phyloP scores from a whole-genome alignment of 2,329 filamentous ascomycete genomes.

The Sporothrix globosa region DNA sequence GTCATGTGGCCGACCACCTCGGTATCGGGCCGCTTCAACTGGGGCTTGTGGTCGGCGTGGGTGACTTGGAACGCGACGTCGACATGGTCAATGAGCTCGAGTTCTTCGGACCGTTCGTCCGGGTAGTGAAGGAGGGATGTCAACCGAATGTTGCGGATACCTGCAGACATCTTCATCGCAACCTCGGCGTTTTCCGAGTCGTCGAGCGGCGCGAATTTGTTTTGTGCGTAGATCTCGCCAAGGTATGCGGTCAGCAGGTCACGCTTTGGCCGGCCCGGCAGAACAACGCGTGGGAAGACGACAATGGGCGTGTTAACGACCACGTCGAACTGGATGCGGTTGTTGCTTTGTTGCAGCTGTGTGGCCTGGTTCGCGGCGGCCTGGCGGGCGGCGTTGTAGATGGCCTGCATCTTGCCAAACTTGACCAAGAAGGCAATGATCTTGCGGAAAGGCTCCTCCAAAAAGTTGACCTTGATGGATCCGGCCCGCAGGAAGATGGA shows the following conservation, averaged over 20 bases:
- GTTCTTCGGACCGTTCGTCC: constrained; percentile 72
- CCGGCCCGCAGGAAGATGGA: constrained; percentile 88
- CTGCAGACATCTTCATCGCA: constrained; percentile 86
- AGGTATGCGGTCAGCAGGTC: constrained; percentile 91
- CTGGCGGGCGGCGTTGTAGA: constrained; percentile 95
- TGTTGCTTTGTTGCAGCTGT: constrained; percentile 87
- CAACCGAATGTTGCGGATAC: constrained; percentile 87
- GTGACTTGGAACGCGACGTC: constrained; percentile 92
- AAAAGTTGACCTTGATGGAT: constrained; percentile 94
- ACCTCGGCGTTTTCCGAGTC: constrained; percentile 72
- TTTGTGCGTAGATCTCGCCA: constrained; percentile 96
- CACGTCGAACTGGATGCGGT: constrained; percentile 91
- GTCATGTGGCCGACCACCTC: constrained; percentile 93
- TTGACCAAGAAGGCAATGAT: constrained; percentile 98
- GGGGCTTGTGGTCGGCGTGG: constrained; percentile 81
- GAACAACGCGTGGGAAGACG: constrained; percentile 81
- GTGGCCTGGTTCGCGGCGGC: constrained; percentile 92
- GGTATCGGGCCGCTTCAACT: constrained; percentile 80
- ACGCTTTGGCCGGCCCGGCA: constrained; percentile 68
- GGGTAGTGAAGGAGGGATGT: constrained; percentile 87
- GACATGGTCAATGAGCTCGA: constrained; percentile 96
- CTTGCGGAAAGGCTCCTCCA: constrained; percentile 96
- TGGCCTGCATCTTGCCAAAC: constrained; percentile 98
- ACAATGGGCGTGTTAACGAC: constrained; percentile 94
- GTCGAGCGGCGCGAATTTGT: constrained; percentile 84